phyloP scores from a whole-genome alignment of 164 flowering plant genomes.

The Saururus chinensis region DNA sequence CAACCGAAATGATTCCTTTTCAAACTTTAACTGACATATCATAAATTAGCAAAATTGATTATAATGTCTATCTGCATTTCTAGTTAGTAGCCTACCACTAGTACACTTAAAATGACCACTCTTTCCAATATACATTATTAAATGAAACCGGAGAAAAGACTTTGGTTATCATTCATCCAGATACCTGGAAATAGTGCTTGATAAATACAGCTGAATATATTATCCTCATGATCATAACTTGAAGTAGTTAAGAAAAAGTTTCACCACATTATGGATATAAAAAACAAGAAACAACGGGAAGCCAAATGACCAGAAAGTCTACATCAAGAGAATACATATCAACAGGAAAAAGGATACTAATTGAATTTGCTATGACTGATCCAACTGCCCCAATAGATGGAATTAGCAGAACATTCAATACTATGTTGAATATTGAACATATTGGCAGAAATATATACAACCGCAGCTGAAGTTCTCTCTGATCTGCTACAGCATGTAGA shows the following conservation, averaged over 20 bases:
- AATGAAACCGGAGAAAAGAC: not conserved
- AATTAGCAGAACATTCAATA: conserved; percentile 53
- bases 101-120: no score
- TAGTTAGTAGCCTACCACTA: not conserved
- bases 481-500: conserved; percentile 83
- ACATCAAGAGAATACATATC: not conserved
- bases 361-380: conserved; percentile 70
- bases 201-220: conserved; percentile 71
- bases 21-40: not conserved
- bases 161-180: not conserved
- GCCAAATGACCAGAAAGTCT: not conserved
- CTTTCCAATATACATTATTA: not conserved
- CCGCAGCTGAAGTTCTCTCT: conserved; percentile 58
- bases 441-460: conserved; percentile 62
- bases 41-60: not conserved
- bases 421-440: conserved; percentile 63
- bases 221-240: conserved; percentile 84
- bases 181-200: conserved; percentile 69
- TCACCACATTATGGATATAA: not conserved
- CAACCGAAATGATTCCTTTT: no score
- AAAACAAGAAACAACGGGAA: not conserved
- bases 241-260: conserved; percentile 31
- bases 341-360: conserved; percentile 70
- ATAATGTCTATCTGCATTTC: no score
- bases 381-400: conserved; percentile 77